Conservation (phyloP, 2,329 filamentous ascomycete genomes). For the Diaporthe ampelina region DNA sequence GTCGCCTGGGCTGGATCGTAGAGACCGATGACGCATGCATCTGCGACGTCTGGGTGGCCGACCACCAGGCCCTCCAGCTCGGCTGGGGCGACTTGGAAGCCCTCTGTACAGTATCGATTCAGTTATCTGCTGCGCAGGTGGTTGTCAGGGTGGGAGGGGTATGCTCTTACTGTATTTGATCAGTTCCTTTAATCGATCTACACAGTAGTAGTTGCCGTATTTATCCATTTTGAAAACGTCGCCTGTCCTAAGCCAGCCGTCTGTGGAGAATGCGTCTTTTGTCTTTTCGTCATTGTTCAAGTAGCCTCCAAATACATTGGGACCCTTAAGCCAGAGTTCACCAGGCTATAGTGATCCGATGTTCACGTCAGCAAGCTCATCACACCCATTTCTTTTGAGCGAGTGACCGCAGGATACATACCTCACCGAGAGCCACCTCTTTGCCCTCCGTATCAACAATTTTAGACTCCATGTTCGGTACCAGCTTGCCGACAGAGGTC, state of each 20-base stretch:
- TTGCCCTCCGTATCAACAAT: constrained; percentile 76
- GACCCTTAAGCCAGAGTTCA: constrained; percentile 84
- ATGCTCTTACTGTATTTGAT: constrained; percentile 69
- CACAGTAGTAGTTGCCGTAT: constrained; percentile 89
- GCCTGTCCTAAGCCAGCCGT: constrained; percentile 92
- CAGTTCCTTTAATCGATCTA: constrained; percentile 83
- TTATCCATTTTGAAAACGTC: constrained; percentile 86
- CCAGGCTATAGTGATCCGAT: constrained; percentile 62
- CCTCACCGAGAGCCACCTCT: constrained; percentile 68
- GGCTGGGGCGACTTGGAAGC: constrained; percentile 78
- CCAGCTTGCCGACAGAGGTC: constrained; percentile 82
- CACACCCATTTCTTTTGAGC: neutral
- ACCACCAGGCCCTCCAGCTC: constrained; percentile 69
- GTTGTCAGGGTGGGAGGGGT: neutral
- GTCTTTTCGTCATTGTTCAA: constrained; percentile 81
- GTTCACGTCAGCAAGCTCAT: neutral
- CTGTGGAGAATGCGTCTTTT: constrained; percentile 76
- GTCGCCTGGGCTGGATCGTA: constrained; percentile 73
- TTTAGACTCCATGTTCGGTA: constrained; percentile 85
- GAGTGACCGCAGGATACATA: constrained; percentile 38
- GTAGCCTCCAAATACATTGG: constrained; percentile 86
- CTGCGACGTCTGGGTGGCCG: constrained; percentile 59
- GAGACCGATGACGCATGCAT: constrained; percentile 75
- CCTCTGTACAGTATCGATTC: constrained; percentile 61
- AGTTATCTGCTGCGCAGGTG: neutral